These are phyloP conservation scores for Vigna hirtella DNA, from an alignment of 306 rosid genomes.

Conservation along the genomic window DNA sequence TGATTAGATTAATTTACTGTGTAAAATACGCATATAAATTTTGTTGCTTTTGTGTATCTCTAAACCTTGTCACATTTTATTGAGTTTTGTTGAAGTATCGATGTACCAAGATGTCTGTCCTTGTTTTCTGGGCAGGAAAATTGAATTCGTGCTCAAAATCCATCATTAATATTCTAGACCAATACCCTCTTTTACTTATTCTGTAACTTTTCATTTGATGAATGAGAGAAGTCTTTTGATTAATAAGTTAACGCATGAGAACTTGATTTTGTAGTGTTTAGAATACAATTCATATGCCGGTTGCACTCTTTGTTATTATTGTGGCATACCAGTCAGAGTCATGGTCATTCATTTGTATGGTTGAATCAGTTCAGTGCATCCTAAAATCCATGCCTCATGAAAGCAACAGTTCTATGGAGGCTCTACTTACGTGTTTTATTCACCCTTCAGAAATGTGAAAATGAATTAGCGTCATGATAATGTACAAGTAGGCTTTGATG, in stretches of 20 bases:
- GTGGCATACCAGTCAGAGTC: too few species aligned
- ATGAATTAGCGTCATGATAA: not conserved
- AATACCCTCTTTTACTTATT: not conserved
- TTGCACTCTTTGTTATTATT: too few species aligned
- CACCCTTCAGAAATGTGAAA: not conserved
- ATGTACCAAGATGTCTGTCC: conserved; percentile 6
- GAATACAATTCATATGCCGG: not conserved
- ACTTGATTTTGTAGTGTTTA: conserved; percentile 7
- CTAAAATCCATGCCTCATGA: too few species aligned
- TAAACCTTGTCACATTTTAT: conserved; percentile 24
- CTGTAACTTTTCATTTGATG: conserved; percentile 5
- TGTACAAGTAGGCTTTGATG: not conserved
- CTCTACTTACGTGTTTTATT: not conserved
- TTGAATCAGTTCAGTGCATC: too few species aligned
- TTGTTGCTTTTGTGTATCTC: conserved; percentile 2
- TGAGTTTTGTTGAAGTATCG: not conserved
- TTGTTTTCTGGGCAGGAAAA: conserved; percentile 1
- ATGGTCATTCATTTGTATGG: too few species aligned
- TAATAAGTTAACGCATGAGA: not conserved
- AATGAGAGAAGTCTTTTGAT: not conserved
- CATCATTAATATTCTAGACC: not conserved
- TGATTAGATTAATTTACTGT: conserved; percentile 15
- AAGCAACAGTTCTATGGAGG: too few species aligned
- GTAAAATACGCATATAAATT: conserved; percentile 1
- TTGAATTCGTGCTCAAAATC: conserved; percentile 11